phyloP scores from a whole-genome alignment of 2,329 filamentous ascomycete species.

The Fusarium hainanense region DNA sequence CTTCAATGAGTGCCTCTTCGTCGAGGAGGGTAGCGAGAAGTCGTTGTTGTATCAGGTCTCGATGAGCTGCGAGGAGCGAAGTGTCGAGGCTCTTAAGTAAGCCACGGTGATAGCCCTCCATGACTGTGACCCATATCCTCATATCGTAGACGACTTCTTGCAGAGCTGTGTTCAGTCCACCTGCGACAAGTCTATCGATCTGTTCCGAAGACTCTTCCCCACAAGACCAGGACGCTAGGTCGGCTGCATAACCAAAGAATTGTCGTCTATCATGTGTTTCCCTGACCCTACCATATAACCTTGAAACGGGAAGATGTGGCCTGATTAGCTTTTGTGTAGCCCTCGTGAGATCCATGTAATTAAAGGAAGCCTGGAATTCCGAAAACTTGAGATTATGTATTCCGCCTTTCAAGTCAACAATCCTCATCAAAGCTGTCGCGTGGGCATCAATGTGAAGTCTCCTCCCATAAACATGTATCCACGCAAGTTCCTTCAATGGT shows the following conservation, averaged over 20 bases:
- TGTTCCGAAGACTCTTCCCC: rapidly evolving
- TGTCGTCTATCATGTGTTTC: background rate
- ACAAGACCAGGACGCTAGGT: rapidly evolving
- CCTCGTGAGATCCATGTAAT: constrained; percentile 15
- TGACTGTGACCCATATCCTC: background rate
- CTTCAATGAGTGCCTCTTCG: background rate
- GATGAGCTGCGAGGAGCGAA: constrained; percentile 5
- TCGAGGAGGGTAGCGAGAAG: background rate
- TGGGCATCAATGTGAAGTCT: background rate
- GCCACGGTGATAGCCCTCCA: background rate
- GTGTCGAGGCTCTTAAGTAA: background rate
- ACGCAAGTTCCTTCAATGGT: background rate
- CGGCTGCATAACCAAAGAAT: background rate
- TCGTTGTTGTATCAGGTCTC: constrained; percentile 9
- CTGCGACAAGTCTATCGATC: background rate
- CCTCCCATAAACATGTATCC: constrained; percentile 17
- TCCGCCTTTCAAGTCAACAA: constrained; percentile 2
- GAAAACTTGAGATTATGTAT: background rate
- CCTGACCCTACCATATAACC: background rate
- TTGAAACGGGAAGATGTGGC: background rate
- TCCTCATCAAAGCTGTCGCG: background rate
- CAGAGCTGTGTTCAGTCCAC: background rate
- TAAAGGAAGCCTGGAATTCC: constrained; percentile 12
- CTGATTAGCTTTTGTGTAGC: background rate
- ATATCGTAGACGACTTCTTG: background rate